Evolutionary conservation across 1,284 basidiomycete genomes (phyloP).

Genomic region (Puccinia hordei): DNA sequence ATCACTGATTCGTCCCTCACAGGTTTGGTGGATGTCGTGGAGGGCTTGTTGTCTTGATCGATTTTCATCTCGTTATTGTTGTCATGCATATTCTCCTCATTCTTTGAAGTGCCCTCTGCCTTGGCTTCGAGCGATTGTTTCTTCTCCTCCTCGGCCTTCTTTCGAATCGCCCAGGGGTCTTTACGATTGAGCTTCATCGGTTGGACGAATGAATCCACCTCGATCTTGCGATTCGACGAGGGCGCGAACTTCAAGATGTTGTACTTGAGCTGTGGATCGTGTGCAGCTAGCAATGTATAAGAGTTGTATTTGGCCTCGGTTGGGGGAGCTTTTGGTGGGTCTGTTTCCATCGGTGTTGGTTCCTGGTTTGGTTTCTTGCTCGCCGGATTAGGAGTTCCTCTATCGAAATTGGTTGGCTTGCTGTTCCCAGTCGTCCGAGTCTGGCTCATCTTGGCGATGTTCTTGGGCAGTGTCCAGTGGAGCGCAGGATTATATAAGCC

Average conservation of each 20-base stretch:
- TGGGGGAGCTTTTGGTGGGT: not conserved
- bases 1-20: slow-evolving; percentile 28
- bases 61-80: slow-evolving; percentile 50
- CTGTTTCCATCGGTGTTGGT: slow-evolving; percentile 1
- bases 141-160: slow-evolving; percentile 60
- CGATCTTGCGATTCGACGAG: slow-evolving; percentile 31
- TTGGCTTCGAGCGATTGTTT: slow-evolving; percentile 57
- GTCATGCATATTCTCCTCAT: slow-evolving; percentile 60
- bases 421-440: not conserved
- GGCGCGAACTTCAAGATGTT: slow-evolving; percentile 51
- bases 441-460: slow-evolving; percentile 12
- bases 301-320: not conserved
- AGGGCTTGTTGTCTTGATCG: slow-evolving; percentile 61
- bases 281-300: slow-evolving; percentile 19
- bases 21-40: slow-evolving; percentile 61
- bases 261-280: slow-evolving; percentile 39
- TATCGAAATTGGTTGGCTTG: not conserved
- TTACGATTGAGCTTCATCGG: slow-evolving; percentile 84
- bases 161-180: slow-evolving; percentile 64
- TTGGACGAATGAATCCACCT: slow-evolving; percentile 37
- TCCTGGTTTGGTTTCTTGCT: slow-evolving; percentile 2
- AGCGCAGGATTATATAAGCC: too few relatives aligned
- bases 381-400: not conserved
- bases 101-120: slow-evolving; percentile 54
- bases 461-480: too few relatives aligned